A percentile compares a stretch with the other conserved stretches of the same genome.
Evolutionary conservation across 495 filamentous ascomycete genomes (phyloP).

Genomic region (Penicillium steckii): DNA sequence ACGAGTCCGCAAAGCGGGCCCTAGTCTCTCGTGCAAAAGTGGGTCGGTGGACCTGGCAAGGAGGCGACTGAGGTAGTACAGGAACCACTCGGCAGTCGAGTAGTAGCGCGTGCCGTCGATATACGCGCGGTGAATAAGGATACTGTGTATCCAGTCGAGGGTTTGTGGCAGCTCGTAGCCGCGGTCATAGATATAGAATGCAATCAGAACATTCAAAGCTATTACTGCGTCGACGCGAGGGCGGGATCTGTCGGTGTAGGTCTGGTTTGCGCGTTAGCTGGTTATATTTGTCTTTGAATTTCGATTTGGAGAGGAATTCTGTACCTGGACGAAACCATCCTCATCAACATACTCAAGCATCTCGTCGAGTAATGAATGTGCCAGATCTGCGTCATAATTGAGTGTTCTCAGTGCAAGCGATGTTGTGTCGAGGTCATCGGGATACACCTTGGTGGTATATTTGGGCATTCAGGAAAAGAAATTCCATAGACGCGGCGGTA

Average conservation of each 20-base stretch:
- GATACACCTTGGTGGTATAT: slow-evolving; percentile 7
- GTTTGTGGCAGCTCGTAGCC: slow-evolving; percentile 39
- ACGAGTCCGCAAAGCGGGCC: slow-evolving; percentile 5
- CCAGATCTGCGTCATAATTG: background rate
- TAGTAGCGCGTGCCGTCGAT: slow-evolving; percentile 26
- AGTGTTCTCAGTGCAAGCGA: slow-evolving; percentile 10
- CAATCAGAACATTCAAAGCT: slow-evolving; percentile 16
- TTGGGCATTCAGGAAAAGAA: slow-evolving; percentile 8
- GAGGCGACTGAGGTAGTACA: slow-evolving; percentile 16
- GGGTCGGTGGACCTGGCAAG: background rate
- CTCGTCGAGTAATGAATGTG: slow-evolving; percentile 18
- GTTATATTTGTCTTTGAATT: background rate
- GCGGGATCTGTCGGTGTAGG: slow-evolving; percentile 14
- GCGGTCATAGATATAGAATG: slow-evolving; percentile 17
- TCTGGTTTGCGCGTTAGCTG: slow-evolving; percentile 3
- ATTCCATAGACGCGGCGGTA: slow-evolving; percentile 8
- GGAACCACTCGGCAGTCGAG: slow-evolving; percentile 15
- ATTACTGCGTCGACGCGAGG: slow-evolving; percentile 21
- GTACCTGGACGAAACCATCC: slow-evolving; percentile 10
- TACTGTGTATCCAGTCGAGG: slow-evolving; percentile 23
- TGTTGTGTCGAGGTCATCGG: slow-evolving; percentile 28
- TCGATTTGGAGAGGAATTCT: background rate
- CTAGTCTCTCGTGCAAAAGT: background rate
- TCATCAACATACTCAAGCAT: slow-evolving; percentile 13
- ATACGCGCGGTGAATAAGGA: slow-evolving; percentile 19